phyloP scores from a whole-genome alignment of 2,329 filamentous ascomycete genomes.

The Calonectria montana region DNA sequence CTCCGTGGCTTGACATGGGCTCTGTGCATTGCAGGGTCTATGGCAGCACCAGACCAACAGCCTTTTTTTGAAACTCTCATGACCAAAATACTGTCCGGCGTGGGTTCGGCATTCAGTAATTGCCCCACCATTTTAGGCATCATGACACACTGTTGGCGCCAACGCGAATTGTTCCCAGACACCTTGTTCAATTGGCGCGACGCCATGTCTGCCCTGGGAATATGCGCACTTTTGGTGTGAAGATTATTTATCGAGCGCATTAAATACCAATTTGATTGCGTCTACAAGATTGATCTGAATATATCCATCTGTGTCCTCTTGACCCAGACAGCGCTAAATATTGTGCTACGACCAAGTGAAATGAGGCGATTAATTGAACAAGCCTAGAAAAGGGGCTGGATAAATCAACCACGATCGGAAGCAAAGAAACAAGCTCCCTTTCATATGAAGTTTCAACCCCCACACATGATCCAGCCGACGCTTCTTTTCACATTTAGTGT shows the following conservation, averaged over 20 bases:
- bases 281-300: neutral
- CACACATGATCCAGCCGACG: neutral
- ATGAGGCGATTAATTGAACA: too few relatives aligned
- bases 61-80: slow-evolving; percentile 25
- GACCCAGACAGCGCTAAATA: too few relatives aligned
- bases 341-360: too few relatives aligned
- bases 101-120: slow-evolving; percentile 24
- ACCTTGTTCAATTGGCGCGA: neutral
- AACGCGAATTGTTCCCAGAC: neutral
- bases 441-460: neutral
- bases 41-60: slow-evolving; percentile 20
- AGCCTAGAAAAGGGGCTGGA: too few relatives aligned
- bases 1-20: slow-evolving; percentile 29
- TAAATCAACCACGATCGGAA: too few relatives aligned
- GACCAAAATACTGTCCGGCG: neutral
- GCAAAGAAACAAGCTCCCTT: neutral
- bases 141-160: slow-evolving; percentile 29
- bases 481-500: neutral
- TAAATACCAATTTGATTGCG: neutral
- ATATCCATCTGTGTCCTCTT: neutral
- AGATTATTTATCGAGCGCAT: neutral
- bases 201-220: neutral
- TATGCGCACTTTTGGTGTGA: slow-evolving; percentile 10
- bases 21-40: slow-evolving; percentile 26
- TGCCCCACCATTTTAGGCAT: slow-evolving; percentile 28